Evolutionary conservation across 2,329 filamentous ascomycete genomes (phyloP).

Genomic region (Paecilomyces sp.): DNA sequence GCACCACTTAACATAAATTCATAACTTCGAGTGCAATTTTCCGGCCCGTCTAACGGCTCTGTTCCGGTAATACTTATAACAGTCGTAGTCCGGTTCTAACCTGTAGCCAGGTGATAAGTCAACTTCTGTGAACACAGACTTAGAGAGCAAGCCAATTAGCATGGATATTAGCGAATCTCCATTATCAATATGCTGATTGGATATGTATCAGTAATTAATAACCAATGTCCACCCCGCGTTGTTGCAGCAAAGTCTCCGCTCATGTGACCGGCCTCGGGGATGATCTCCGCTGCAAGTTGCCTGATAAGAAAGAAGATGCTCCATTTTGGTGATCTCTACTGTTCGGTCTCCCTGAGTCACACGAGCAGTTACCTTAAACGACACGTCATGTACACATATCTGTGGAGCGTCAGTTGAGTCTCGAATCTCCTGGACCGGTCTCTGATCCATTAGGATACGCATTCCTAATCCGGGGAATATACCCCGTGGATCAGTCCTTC

Average conservation of each 20-base stretch:
- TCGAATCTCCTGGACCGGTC: not conserved
- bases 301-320: not conserved
- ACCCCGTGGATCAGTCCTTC: not conserved
- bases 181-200: no score
- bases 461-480: not conserved
- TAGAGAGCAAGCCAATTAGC: no score
- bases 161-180: no score
- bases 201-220: no score
- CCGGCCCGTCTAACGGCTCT: no score
- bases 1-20: no score
- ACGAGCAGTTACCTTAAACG: not conserved
- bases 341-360: not conserved
- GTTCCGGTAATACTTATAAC: no score
- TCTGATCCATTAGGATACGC: not conserved
- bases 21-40: no score
- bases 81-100: no score
- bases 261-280: not conserved
- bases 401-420: not conserved
- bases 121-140: no score
- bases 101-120: no score
- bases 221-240: not conserved
- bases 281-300: not conserved
- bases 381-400: not conserved
- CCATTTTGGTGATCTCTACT: not conserved
- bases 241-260: not conserved